Evolutionary conservation across 371 early-diverging fungal species (phyloP), one percentile per base, ranked within the genome.

Genomic region (Mucor lusitanicus): DNA sequence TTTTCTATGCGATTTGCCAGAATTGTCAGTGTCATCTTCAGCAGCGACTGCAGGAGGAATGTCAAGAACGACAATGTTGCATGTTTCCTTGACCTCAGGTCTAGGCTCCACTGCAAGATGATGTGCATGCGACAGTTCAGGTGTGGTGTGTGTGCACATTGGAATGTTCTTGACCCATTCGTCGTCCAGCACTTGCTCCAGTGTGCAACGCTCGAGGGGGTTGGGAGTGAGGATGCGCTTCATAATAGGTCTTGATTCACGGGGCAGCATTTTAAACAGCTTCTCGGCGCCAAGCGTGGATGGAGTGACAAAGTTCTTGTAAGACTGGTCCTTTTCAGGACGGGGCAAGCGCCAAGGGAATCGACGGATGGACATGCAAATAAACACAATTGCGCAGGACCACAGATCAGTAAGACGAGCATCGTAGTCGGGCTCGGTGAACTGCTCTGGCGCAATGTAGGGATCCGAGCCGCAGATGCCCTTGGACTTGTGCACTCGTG

Each of bases 351-450:
- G 72, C 92, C 92, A 92, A 21, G 92, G 92, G 64, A 91, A 90
- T 13, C 86, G 85, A 25, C 82, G 76, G 55, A 85, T 82, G 8
- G 77, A 78, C 89, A 92, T 89, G 58, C 91, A 90, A 55, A 89
- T 78, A 72, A 82, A 90, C 6, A 92, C 85, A 35, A 93, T 85
- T 4, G 83, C 92, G 55, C 87, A 76, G 13, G 91, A 88, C 93
- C 93, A 92, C 15, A 92, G 64, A 66, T 92, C 93, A 15, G 83
- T 85, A 44, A 71, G 69, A 12, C 82, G 76, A 1, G 91, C 86
- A 71, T 88, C 84, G 56, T 92, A 91, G 27, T 77, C 73, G 17
- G 58, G 64, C 35, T 73, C 74, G 1, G 70, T 71, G 50, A 77
- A 83, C 44, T 83, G 82, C 58, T 89, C 88, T 3, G 88, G 89